Percentiles rank a stretch among this genome's conserved stretches.
Conservation (phyloP, 208 protist genomes). For the Angomonas deanei region DNA sequence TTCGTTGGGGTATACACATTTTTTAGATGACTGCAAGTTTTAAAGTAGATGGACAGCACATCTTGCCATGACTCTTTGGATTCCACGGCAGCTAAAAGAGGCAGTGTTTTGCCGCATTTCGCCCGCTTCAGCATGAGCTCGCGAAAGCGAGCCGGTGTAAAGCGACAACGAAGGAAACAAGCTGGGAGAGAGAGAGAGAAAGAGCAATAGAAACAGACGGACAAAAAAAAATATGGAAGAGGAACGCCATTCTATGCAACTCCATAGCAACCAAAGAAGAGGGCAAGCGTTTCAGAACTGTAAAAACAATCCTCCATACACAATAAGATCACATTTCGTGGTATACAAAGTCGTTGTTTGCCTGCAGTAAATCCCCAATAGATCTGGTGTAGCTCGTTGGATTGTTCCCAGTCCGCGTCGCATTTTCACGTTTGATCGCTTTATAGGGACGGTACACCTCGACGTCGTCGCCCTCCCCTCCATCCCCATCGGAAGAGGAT, state of each 20-base stretch:
- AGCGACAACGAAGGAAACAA: too few species aligned
- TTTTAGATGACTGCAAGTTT: conserved; percentile 28
- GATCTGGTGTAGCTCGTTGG: neutral
- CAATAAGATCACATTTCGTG: conserved; percentile 68
- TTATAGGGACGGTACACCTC: conserved; percentile 17
- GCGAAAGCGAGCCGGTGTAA: too few species aligned
- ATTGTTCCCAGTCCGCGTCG: neutral
- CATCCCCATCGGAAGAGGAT: conserved; percentile 2
- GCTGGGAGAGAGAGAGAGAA: neutral
- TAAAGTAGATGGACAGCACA: conserved; percentile 46
- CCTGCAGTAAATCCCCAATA: conserved; percentile 54
- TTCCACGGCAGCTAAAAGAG: conserved; percentile 58
- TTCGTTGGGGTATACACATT: conserved; percentile 57
- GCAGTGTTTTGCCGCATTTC: conserved; percentile 17
- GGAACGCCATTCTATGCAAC: too few species aligned
- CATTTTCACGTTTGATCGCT: conserved; percentile 69
- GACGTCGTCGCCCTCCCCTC: conserved; percentile 33
- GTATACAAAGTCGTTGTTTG: conserved; percentile 79
- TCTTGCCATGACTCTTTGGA: conserved; percentile 55
- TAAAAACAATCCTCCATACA: too few species aligned
- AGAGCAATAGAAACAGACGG: conserved; percentile 5
- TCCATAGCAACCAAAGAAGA: too few species aligned
- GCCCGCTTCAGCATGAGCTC: too few species aligned
- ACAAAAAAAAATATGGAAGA: neutral
- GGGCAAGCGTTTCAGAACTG: too few species aligned